Evolutionary conservation across 192 early-diverging fungal genomes (phyloP), one percentile per base, ranked within the genome.

Genomic region (Paraglomus brasilianum): DNA sequence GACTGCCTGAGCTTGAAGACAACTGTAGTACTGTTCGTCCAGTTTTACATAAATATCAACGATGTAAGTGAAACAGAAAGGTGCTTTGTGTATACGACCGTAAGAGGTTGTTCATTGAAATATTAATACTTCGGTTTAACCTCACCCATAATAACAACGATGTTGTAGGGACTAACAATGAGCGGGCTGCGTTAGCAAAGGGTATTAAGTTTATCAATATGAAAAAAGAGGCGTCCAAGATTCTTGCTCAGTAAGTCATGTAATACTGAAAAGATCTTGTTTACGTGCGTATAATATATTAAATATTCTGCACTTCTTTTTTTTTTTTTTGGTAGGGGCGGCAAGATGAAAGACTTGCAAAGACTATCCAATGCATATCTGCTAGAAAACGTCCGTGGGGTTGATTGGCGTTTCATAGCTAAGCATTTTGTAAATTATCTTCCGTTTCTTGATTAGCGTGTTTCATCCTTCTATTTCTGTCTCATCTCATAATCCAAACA

Each of bases 381-480:
- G 68, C 65, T 70, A 42, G 24, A 75, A 4, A 75, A 75, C 48
- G 75, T 72, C 2, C 60, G 72, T 30, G 74, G 70, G 9, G 45
- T 78, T 13, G 56, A 75, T 52, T 78, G 73, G 73, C 9, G 47
- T 22, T 67, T 72, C 22, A 70, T 75, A 6, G 60, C 77, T 4
- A 66, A 66, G 19, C 50, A 52, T 66, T 73, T 56, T 67, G 77
- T 78, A 78, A 66, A 70, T 3, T 30, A 2, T 30, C 2, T 21
- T 21, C 0, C 8, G 40, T 17, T 15, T 51, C 2, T 9, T 52
- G 19, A 21, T 38, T 1, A 24, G 11, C 38, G 11, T 10, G 8
- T 47, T 17, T 59, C 10, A 4, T 4, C 47, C 14, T 42, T 38
- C 13, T 6, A 46, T 56, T 5, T 30, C 41, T 39, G 17, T 5